phyloP scores from a whole-genome alignment of 2,329 filamentous ascomycete genomes.

The Didymellaceae sp. region DNA sequence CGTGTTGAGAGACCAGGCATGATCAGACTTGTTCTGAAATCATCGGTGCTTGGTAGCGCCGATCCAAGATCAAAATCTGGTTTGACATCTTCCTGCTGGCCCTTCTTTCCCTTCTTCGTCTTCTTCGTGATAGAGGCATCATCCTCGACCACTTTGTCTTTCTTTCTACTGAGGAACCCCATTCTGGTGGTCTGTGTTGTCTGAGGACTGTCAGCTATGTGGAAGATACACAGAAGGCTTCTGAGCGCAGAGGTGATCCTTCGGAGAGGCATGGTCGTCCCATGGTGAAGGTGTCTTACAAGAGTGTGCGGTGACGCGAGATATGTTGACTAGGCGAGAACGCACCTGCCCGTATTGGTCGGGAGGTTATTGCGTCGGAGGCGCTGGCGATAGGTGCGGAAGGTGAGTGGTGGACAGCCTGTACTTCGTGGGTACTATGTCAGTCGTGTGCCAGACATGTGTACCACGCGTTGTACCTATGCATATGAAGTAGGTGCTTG shows the following conservation, averaged over 20 bases:
- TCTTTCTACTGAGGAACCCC: constrained; percentile 77
- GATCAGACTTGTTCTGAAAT: constrained; percentile 93
- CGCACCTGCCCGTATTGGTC: no score
- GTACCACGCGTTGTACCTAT: no score
- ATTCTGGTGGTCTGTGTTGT: constrained; percentile 65
- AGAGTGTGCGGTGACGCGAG: constrained; percentile 7
- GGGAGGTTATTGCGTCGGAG: no score
- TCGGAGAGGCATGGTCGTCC: background rate
- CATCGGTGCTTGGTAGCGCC: constrained; percentile 80
- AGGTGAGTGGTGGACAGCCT: no score
- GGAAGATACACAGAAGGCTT: background rate
- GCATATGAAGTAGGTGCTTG: no score
- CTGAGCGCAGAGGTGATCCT: background rate
- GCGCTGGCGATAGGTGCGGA: constrained; percentile 15
- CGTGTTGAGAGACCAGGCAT: constrained; percentile 95
- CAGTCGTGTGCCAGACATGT: no score
- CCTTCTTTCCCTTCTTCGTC: constrained; percentile 59
- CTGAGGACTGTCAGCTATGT: constrained; percentile 26
- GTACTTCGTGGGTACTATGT: no score
- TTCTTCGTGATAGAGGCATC: constrained; percentile 38
- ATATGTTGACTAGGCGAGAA: constrained; percentile 19
- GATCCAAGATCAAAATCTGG: constrained; percentile 73
- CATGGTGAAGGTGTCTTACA: constrained; percentile 7
- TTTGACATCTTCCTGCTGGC: constrained; percentile 61
- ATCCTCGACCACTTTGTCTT: constrained; percentile 50